phyloP scores from a whole-genome alignment of 169 alveolate species.

The Cryptosporidium sp. region DNA sequence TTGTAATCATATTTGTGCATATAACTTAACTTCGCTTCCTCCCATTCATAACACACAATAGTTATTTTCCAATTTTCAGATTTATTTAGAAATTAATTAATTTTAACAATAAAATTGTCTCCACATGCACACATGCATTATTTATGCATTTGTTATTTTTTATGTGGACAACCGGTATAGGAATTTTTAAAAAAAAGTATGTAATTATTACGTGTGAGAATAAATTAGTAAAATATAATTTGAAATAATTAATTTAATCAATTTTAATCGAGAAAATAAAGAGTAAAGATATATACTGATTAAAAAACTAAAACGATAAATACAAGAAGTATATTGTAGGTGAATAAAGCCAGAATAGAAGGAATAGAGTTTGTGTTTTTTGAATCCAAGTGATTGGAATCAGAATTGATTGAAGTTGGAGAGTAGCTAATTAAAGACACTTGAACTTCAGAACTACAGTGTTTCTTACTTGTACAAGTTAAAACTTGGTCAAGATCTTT shows the following conservation, averaged over 20 bases:
- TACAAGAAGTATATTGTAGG: background rate
- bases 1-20: too few relatives aligned
- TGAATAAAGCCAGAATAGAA: background rate
- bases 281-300: background rate
- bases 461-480: background rate
- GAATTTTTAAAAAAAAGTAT: background rate
- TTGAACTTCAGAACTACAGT: background rate
- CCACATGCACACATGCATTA: background rate
- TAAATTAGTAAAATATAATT: too few relatives aligned
- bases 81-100: too few relatives aligned
- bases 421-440: background rate
- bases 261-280: background rate
- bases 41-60: background rate
- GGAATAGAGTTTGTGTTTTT: background rate
- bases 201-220: background rate
- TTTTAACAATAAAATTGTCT: background rate
- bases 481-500: background rate
- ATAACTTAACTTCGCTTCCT: background rate
- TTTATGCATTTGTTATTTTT: background rate
- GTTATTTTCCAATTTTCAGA: background rate
- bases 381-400: background rate
- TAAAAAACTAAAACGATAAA: background rate
- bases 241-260: background rate
- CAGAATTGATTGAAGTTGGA: background rate
- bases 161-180: constrained; percentile 14